Evolutionary conservation across 345 rosid genomes (phyloP).

Genomic region (Gossypium raimondii): DNA sequence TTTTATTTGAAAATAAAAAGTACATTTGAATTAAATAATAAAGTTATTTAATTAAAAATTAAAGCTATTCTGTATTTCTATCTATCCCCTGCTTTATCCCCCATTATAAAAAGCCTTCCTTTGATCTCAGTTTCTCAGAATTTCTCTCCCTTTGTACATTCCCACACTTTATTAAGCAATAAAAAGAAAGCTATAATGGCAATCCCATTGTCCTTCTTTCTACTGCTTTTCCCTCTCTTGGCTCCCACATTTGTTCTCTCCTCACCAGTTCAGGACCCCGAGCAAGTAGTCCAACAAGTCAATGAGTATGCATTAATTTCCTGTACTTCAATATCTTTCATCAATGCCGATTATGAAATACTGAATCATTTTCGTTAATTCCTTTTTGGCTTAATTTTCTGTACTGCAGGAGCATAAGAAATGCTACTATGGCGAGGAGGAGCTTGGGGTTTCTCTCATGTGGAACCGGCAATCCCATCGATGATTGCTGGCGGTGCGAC

Average conservation of each 20-base stretch:
- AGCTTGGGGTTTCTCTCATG: slow-evolving; percentile 54
- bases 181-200: background rate
- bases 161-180: background rate
- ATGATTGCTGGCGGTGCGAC: slow-evolving; percentile 71
- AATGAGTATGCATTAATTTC: slow-evolving; percentile 25
- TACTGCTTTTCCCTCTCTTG: background rate
- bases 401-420: slow-evolving; percentile 34
- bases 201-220: background rate
- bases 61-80: background rate
- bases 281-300: slow-evolving; percentile 47
- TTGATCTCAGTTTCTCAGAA: background rate
- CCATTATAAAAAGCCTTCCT: background rate
- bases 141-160: background rate
- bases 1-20: too few species aligned
- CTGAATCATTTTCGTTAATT: background rate
- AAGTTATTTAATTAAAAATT: background rate
- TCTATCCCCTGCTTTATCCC: background rate
- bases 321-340: background rate
- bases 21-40: too few species aligned
- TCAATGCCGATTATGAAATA: background rate
- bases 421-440: slow-evolving; percentile 50
- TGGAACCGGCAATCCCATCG: slow-evolving; percentile 62
- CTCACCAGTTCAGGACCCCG: slow-evolving; percentile 35
- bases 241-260: background rate
- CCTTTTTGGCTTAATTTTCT: background rate